Percentiles rank a stretch among this genome's conserved stretches.
phyloP scores from a whole-genome alignment of 768 basidiomycete species.

The Gymnopilus dilepis region DNA sequence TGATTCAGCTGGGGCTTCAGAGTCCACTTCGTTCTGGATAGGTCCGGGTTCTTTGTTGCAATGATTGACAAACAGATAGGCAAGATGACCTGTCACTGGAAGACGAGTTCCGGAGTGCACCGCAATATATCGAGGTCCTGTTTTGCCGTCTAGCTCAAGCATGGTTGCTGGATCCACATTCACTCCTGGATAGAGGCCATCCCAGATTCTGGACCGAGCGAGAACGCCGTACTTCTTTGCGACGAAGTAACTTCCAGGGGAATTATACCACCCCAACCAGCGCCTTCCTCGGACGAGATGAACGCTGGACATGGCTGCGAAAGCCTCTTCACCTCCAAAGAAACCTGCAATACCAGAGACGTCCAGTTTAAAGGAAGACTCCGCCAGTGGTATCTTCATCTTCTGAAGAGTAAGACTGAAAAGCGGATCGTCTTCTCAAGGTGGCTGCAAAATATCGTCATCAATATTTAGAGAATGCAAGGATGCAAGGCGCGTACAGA shows the following conservation, averaged over 20 bases:
- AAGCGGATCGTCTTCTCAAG: background rate
- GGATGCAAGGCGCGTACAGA: no score
- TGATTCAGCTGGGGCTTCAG: background rate
- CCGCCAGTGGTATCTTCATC: constrained; percentile 14
- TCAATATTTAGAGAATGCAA: no score
- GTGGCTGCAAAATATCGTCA: no score
- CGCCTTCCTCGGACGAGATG: constrained; percentile 22
- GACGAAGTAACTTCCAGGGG: constrained; percentile 22
- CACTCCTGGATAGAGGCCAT: constrained; percentile 22
- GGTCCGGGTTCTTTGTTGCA: constrained; percentile 8
- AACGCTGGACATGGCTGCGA: constrained; percentile 25
- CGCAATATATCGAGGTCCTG: constrained; percentile 20
- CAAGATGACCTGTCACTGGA: constrained; percentile 19
- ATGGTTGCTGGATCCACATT: constrained; percentile 21
- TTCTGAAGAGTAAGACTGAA: no score
- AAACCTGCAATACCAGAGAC: constrained; percentile 26
- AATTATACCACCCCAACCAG: constrained; percentile 26
- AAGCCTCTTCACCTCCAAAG: constrained; percentile 25
- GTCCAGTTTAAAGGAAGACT: constrained; percentile 20
- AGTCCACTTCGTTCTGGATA: background rate
- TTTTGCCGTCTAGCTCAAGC: constrained; percentile 21
- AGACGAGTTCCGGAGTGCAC: constrained; percentile 22
- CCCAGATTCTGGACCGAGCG: constrained; percentile 22
- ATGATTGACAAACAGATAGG: constrained; percentile 18
- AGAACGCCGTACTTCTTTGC: constrained; percentile 24